Base-by-base conservation (phyloP, 805 yeast genomes). In the Yarrowia sp. region DNA sequence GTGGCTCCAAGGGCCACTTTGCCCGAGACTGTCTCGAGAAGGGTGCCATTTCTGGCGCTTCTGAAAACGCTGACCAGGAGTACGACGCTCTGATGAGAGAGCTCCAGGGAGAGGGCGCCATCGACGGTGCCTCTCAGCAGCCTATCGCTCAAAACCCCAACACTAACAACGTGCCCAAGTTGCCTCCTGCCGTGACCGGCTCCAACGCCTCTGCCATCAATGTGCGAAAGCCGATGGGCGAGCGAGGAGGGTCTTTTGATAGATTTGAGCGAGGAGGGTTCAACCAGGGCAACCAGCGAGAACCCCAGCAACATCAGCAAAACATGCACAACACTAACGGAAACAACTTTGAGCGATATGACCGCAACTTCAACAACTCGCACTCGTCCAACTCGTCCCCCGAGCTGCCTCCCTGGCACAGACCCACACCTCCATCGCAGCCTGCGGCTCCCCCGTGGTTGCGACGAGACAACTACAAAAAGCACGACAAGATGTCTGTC, bases 1-100 rank as follows among this genome's bases (percentile, higher is more conserved):
- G 98, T 81, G 96, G 96, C 1, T 82, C 82, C 62, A 78, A 82
- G 28, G 99, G 98, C 0, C 98, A 93, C 76, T 85, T 86, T 67
- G 92, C 96, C 0, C 80, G 91, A 66, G 98, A 95, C 76, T 95
- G 99, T 81, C 83, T 81, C 66, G 77, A 76, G 54, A 51, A 46
- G 46, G 64, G 64, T 16, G 36, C 43, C 56, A 44, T 32, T 33
- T 4, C 63, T 3, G 51, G 51, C 28, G 16, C 51, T 3, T 44
- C 54, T 17, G 61, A 67, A 30, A 71, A 65, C 30, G 80, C 82
- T 40, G 86, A 83, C 58, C 70, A 75, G 48, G 87, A 84, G 67
- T 79, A 80, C 66, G 83, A 80, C 43, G 79, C 77, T 63, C 80
- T 84, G 76, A 80, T 85, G 81, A 73, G 75, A 62, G 85, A 81